Evolutionary conservation across 108 stramenopile species (phyloP), one percentile per base, ranked within the genome.

Genomic region (Fragilariopsis cylindrus): DNA sequence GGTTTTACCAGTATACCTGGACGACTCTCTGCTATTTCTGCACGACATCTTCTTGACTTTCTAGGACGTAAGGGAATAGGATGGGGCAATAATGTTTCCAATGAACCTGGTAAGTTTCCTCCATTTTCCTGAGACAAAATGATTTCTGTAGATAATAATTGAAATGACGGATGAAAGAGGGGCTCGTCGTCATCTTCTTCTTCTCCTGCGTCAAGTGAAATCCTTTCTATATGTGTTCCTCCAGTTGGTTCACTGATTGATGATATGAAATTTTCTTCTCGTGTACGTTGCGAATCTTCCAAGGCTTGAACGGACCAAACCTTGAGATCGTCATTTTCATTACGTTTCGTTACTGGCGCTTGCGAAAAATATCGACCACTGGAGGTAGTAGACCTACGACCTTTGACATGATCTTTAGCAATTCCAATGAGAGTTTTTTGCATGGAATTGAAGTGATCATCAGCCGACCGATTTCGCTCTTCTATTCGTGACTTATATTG

Each of bases 1-100:
- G 93, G 93, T 76, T 94, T 96, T 16, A 92, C 62, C 63, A 96
- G 73, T 69, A 96, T 94, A 30, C 95, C 95, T 5, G 95, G 91
- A 65, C 86, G 78, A 11, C 92, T 90, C 45, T 79, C 84, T 50
- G 82, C 86, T 43, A 92, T 71, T 73, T 96, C 95, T 16, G 82
- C 82, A 5, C 87, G 80, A 69, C 93, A 94, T 74, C 95, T 79
- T 47, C 91, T 70, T 43, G 83, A 84, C 62, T 84, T 85, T 46
- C 91, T 80, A 7, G 84, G 76, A 21, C 87, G 85, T 41, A 88
- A 79, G 3, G 87, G 81, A 43, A 91, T 82, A n/a, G 85, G 90
- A 9, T 88, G 82, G 0, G 93, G 93, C 1, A 92, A 49, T 49
- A 85, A 60, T 5, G 62, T 71, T n/a, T 69, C 64, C 16, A 75